phyloP scores from a whole-genome alignment of 257 asterid genomes.

The Cynanchum wilfordii region DNA sequence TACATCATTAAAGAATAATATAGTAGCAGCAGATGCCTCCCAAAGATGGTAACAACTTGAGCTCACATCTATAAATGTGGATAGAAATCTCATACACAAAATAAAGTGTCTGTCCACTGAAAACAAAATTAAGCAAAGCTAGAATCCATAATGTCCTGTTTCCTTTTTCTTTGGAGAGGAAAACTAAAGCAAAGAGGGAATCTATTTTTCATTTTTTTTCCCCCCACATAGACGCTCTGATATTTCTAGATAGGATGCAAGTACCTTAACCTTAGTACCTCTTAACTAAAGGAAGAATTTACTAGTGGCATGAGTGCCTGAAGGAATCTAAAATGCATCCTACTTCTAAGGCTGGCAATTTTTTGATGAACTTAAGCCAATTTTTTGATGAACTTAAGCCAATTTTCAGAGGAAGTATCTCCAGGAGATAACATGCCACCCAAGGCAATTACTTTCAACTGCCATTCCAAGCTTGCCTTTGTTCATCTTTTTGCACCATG shows the following conservation, averaged over 20 bases:
- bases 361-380: too few species aligned
- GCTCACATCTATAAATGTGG: neutral
- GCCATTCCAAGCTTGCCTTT: neutral
- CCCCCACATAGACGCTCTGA: neutral
- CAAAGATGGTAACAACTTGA: neutral
- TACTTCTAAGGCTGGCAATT: neutral
- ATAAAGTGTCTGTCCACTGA: neutral
- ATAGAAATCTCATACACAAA: neutral
- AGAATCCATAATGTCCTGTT: neutral
- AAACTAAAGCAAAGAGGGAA: neutral
- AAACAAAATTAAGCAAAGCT: too few species aligned
- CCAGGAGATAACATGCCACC: neutral
- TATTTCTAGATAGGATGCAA: neutral
- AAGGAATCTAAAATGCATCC: neutral
- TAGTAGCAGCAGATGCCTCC: neutral
- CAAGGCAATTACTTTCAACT: neutral
- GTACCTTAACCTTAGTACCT: neutral
- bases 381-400: neutral
- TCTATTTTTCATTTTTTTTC: neutral
- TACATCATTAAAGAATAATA: neutral
- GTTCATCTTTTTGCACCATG: neutral
- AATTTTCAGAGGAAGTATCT: neutral
- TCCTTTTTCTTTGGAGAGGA: neutral
- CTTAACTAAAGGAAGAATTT: neutral
- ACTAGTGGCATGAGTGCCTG: neutral